Evolutionary conservation across 2,329 filamentous ascomycete genomes (phyloP), one percentile per base, ranked within the genome.

Genomic region (Botrytis byssoidea): DNA sequence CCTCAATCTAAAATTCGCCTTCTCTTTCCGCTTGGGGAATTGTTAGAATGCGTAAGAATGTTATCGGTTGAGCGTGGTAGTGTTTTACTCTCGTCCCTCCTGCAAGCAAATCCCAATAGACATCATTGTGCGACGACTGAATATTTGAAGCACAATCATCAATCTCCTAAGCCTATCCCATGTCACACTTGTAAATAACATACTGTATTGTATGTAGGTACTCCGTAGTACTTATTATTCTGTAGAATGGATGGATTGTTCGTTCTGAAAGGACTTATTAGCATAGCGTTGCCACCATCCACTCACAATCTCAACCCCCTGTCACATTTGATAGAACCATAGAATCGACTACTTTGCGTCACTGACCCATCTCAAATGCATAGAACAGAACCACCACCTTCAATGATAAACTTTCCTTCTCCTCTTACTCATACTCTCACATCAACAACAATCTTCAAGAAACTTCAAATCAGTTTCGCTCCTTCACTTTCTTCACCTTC

Each of bases 301-400:
- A 64, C 37, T 29, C 51, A 57, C 51, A 29, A 57, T 32, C 51
- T 29, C n/a, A 64, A 20, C 25, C 46, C 65, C 66, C 8, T 29
- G 65, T 29, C 65, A 55, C 10, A 67, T 40, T 25, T 55, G 65
- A 67, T n/a, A 42, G 65, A 55, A n/a, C 6, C 51, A 55, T n/a
- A 16, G 65, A 55, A 51, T 48, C 46, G 25, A 57, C 14, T 20
- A 55, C 35, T 57, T 68, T 68, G 65, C 65, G 65, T 68, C 65
- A 68, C 65, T 29, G 12, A 40, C 46, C 61, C 40, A 35, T 46
- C 42, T 65, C 35, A 55, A 55, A 55, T 51, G 32, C 46, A 22
- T 64, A 42, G 12, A 40, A 40, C 40, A 9, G 37, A 9, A 68
- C 32, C 35, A 55, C 32, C 20, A 29, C 55, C 18, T 29, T 40